These are phyloP conservation scores for Calocybe gangraenosa DNA, from an alignment of 768 basidiomycete genomes.

Conservation along the genomic window DNA sequence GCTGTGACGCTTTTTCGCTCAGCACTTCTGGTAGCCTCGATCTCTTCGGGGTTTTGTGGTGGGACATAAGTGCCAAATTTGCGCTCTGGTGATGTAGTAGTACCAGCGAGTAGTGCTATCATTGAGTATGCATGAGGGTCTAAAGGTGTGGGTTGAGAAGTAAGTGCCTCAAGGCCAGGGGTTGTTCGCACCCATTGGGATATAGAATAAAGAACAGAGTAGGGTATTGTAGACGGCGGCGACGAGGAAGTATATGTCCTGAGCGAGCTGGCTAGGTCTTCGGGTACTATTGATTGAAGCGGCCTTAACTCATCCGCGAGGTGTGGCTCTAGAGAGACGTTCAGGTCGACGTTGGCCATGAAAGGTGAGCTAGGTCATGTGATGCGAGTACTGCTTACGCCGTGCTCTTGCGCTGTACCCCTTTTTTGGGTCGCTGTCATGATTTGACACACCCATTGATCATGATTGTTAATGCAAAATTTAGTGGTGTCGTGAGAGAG, in stretches of 20 bases:
- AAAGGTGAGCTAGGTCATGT: slow-evolving; percentile 14
- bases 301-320: slow-evolving; percentile 45
- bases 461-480: too few relatives aligned
- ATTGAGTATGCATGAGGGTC: slow-evolving; percentile 58
- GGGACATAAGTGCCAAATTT: slow-evolving; percentile 53
- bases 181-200: slow-evolving; percentile 68
- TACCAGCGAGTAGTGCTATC: slow-evolving; percentile 73
- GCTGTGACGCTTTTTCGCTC: slow-evolving; percentile 68
- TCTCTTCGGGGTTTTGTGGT: slow-evolving; percentile 42
- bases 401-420: too few relatives aligned
- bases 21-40: slow-evolving; percentile 39
- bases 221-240: slow-evolving; percentile 50
- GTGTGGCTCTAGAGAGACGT: slow-evolving; percentile 68
- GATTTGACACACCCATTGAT: too few relatives aligned
- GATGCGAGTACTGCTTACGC: too few relatives aligned
- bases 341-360: slow-evolving; percentile 32
- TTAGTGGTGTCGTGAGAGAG: too few relatives aligned
- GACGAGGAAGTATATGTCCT: slow-evolving; percentile 31
- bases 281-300: slow-evolving; percentile 44
- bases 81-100: slow-evolving; percentile 73
- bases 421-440: too few relatives aligned
- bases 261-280: slow-evolving; percentile 38
- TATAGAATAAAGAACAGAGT: slow-evolving; percentile 51
- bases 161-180: slow-evolving; percentile 36
- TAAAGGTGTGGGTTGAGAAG: slow-evolving; percentile 37